These are phyloP conservation scores for Leccinellum rugosiceps DNA, from an alignment of 768 basidiomycete genomes.

Conservation along the genomic window DNA sequence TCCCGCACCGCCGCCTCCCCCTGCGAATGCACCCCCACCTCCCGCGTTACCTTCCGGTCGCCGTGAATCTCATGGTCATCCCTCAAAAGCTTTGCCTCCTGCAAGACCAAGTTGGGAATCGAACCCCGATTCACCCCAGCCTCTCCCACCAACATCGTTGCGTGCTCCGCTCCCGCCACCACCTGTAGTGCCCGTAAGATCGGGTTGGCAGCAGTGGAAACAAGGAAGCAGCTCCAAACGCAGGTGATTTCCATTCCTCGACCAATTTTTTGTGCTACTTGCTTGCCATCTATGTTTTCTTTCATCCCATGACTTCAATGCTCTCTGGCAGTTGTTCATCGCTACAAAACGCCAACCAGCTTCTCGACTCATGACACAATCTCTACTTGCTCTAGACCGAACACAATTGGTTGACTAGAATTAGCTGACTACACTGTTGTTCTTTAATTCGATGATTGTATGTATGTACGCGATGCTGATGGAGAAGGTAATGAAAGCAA, in stretches of 20 bases:
- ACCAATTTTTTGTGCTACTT: not conserved
- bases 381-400: conserved; percentile 23
- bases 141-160: conserved; percentile 7
- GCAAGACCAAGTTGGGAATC: not conserved
- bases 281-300: conserved; percentile 5
- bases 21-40: conserved; percentile 4
- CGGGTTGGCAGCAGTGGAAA: conserved; percentile 58
- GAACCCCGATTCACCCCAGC: conserved; percentile 6
- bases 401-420: conserved; percentile 30
- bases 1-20: conserved; percentile 12
- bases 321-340: conserved; percentile 8
- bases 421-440: conserved; percentile 51
- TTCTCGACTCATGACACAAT: conserved; percentile 11
- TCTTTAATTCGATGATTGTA: conserved; percentile 41
- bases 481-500: conserved; percentile 25
- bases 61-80: conserved; percentile 14
- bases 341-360: conserved; percentile 7
- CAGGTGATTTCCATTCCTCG: conserved; percentile 11
- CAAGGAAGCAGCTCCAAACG: conserved; percentile 20
- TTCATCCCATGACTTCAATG: not conserved
- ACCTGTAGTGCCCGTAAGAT: conserved; percentile 24
- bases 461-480: conserved; percentile 38
- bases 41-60: not conserved
- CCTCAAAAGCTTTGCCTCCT: conserved; percentile 3
- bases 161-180: conserved; percentile 19